Conservation (phyloP, 495 filamentous ascomycete species). For the Neurospora sp. region DNA sequence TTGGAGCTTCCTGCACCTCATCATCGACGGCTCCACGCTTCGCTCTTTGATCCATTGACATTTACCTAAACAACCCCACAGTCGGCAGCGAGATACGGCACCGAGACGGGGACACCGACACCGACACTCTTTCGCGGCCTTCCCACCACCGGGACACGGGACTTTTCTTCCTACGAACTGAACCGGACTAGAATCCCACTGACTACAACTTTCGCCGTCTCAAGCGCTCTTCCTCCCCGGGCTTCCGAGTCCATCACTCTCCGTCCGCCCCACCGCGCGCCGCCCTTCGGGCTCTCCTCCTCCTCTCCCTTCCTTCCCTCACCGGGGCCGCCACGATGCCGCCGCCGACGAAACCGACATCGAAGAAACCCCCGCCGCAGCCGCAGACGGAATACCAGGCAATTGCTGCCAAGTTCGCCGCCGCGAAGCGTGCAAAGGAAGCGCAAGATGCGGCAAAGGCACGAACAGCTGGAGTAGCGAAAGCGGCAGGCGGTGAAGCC, state of each 20-base stretch:
- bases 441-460: slow-evolving; percentile 15
- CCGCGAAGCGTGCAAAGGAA: slow-evolving; percentile 38
- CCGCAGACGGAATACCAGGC: slow-evolving; percentile 28
- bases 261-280: neutral
- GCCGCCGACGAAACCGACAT: slow-evolving; percentile 9
- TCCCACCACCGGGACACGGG: neutral
- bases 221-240: neutral
- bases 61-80: neutral
- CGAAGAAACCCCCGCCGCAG: slow-evolving; percentile 13
- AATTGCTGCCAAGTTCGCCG: slow-evolving; percentile 35
- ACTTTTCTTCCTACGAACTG: neutral
- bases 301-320: slow-evolving; percentile 13
- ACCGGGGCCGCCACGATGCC: slow-evolving; percentile 12
- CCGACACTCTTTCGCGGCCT: neutral
- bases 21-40: neutral
- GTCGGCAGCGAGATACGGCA: neutral
- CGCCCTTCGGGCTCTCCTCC: neutral
- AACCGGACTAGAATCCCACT: neutral
- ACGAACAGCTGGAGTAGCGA: slow-evolving; percentile 3
- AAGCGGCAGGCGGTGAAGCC: neutral
- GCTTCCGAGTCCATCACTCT: neutral
- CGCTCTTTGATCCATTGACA: neutral
- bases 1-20: neutral
- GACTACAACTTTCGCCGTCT: neutral
- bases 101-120: neutral